phyloP scores from a whole-genome alignment of 352 stramenopile genomes.

The Phytophthora cajani region DNA sequence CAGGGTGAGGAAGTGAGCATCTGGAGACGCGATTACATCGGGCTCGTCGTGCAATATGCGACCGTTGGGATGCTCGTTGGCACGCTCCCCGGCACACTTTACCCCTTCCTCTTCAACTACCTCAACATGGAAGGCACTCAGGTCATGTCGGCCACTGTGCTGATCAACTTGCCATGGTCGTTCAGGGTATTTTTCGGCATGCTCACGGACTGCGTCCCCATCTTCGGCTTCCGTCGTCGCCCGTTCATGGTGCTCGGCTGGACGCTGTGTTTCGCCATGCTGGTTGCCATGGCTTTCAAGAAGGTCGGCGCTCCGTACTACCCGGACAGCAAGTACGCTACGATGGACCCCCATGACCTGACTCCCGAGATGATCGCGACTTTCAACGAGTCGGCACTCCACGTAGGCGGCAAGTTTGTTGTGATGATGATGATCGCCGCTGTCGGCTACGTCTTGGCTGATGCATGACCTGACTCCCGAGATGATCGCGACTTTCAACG shows the following conservation, averaged over 20 bases:
- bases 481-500: slow-evolving; percentile 43
- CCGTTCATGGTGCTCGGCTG: slow-evolving; percentile 71
- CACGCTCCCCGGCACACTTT: slow-evolving; percentile 48
- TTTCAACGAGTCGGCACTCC: slow-evolving; percentile 41
- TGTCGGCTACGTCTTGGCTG: slow-evolving; percentile 50
- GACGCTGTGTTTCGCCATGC: slow-evolving; percentile 47
- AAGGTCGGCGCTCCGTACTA: slow-evolving; percentile 56
- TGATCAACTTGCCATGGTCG: slow-evolving; percentile 60
- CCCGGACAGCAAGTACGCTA: slow-evolving; percentile 27
- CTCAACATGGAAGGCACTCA: slow-evolving; percentile 58
- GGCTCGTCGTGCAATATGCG: slow-evolving; percentile 53
- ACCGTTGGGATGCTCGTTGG: slow-evolving; percentile 49
- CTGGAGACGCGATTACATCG: slow-evolving; percentile 48
- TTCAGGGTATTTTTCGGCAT: slow-evolving; percentile 70
- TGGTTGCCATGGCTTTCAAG: slow-evolving; percentile 52
- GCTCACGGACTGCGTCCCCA: slow-evolving; percentile 56
- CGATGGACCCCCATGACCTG: slow-evolving; percentile 27
- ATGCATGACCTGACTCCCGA: slow-evolving; percentile 26
- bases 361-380: slow-evolving; percentile 31
- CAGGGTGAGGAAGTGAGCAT: slow-evolving; percentile 34
- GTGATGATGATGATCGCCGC: slow-evolving; percentile 58
- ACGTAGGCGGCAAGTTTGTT: slow-evolving; percentile 49
- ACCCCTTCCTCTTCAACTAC: slow-evolving; percentile 59
- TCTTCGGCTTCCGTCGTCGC: slow-evolving; percentile 57
- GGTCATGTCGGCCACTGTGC: slow-evolving; percentile 40